phyloP scores from a whole-genome alignment of 768 basidiomycete species.

The Auriculariales sp. region DNA sequence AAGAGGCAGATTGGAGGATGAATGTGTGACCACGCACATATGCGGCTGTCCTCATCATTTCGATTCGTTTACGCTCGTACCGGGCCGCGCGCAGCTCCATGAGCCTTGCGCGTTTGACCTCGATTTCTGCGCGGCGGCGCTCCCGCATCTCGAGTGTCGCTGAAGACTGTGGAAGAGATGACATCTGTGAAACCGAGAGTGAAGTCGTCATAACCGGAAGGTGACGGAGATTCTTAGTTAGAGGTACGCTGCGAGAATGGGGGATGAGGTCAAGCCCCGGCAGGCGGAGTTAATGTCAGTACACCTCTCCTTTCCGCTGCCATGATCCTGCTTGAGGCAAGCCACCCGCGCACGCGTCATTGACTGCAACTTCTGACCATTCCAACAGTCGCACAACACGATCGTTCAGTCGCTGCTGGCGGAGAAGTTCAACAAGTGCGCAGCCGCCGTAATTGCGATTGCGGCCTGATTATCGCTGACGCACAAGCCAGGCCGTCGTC shows the following conservation, averaged over 20 bases:
- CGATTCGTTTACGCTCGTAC: slow-evolving; percentile 28
- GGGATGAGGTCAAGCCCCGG: too few relatives aligned
- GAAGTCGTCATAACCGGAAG: too few relatives aligned
- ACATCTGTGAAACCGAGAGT: too few relatives aligned
- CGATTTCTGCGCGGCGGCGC: slow-evolving; percentile 72
- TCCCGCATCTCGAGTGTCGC: too few relatives aligned
- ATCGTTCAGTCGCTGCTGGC: slow-evolving; percentile 82
- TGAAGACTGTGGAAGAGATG: too few relatives aligned
- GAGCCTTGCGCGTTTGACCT: slow-evolving; percentile 78
- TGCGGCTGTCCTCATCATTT: slow-evolving; percentile 9
- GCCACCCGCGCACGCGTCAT: too few relatives aligned
- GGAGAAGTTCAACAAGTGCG: slow-evolving; percentile 78
- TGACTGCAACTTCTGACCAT: too few relatives aligned
- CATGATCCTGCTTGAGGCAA: slow-evolving; percentile 83
- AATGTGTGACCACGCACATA: too few relatives aligned
- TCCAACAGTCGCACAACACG: slow-evolving; percentile 58
- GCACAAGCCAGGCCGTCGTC: slow-evolving; percentile 54
- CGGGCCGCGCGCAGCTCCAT: slow-evolving; percentile 70
- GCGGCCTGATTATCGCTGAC: slow-evolving; percentile 1
- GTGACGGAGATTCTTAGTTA: too few relatives aligned
- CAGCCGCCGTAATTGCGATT: slow-evolving; percentile 3
- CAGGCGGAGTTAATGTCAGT: slow-evolving; percentile 9
- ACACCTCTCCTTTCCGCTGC: slow-evolving; percentile 6
- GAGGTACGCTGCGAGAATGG: too few relatives aligned
- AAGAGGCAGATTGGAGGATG: too few relatives aligned